Evolutionary conservation across 495 filamentous ascomycete genomes (phyloP).

Genomic region (Penicillium tannophilum): DNA sequence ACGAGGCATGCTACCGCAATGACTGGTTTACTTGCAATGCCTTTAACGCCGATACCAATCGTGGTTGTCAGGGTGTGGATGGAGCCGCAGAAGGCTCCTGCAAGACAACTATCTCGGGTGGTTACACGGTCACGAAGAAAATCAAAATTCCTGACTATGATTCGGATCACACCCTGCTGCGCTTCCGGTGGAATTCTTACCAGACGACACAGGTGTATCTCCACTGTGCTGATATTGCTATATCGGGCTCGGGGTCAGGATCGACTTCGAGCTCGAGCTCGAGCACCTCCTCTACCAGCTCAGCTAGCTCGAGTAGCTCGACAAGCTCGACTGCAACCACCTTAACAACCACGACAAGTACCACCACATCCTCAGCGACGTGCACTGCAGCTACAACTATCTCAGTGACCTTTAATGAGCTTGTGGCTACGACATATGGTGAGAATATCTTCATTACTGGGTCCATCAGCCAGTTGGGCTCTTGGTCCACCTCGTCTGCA

Average conservation of each 20-base stretch:
- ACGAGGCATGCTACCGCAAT: slow-evolving; percentile 52
- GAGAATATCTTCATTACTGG: slow-evolving; percentile 61
- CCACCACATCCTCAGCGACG: slow-evolving; percentile 7
- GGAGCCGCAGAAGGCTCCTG: slow-evolving; percentile 46
- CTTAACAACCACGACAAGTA: background rate
- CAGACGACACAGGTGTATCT: slow-evolving; percentile 60
- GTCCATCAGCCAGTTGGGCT: slow-evolving; percentile 52
- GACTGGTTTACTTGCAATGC: slow-evolving; percentile 62
- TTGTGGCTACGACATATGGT: slow-evolving; percentile 51
- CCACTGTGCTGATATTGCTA: slow-evolving; percentile 56
- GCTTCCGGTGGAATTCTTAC: slow-evolving; percentile 59
- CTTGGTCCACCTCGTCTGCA: slow-evolving; percentile 52
- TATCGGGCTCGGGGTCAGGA: slow-evolving; percentile 19
- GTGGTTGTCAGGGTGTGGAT: slow-evolving; percentile 54
- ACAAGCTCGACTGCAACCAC: background rate
- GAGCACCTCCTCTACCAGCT: background rate
- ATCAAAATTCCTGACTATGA: slow-evolving; percentile 50
- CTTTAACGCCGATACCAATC: slow-evolving; percentile 36
- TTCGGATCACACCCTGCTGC: slow-evolving; percentile 53
- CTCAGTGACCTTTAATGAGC: slow-evolving; percentile 57
- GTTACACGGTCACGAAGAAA: slow-evolving; percentile 58
- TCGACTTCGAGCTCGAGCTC: slow-evolving; percentile 5
- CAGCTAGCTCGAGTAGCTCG: background rate
- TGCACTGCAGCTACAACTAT: slow-evolving; percentile 31
- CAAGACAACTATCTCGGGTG: slow-evolving; percentile 54